Evolutionary conservation across 164 flowering plant genomes (phyloP).

Genomic region (Stephania yunnanensis): DNA sequence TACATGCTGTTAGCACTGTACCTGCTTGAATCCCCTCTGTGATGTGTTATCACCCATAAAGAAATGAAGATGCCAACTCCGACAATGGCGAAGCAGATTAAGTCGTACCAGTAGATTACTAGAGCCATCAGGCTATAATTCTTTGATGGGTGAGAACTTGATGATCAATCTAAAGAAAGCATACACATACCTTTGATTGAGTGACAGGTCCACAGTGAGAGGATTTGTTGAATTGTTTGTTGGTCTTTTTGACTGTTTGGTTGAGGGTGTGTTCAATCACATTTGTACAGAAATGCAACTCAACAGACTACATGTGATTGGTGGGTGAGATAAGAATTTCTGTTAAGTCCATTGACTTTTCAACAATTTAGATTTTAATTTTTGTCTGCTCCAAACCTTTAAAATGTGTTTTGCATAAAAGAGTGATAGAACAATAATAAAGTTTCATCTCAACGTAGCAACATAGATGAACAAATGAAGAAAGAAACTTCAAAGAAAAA

Average conservation of each 20-base stretch:
- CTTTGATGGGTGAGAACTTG: background rate
- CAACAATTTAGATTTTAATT: no score
- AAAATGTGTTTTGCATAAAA: no score
- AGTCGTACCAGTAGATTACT: slow-evolving; percentile 48
- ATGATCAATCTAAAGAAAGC: background rate
- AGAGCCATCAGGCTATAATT: slow-evolving; percentile 31
- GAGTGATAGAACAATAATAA: no score
- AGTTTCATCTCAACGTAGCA: no score
- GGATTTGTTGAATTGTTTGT: background rate
- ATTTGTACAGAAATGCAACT: background rate
- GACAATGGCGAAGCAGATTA: slow-evolving; percentile 53
- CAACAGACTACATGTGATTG: background rate
- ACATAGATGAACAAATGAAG: background rate
- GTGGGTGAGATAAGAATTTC: background rate
- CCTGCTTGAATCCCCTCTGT: slow-evolving; percentile 23
- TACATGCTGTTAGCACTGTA: slow-evolving; percentile 18
- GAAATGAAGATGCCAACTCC: slow-evolving; percentile 30
- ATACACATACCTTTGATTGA: background rate
- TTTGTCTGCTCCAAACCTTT: no score
- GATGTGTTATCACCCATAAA: slow-evolving; percentile 31
- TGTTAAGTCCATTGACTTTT: no score
- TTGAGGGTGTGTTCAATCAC: slow-evolving; percentile 1
- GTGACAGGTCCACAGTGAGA: background rate
- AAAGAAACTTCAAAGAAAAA: background rate
- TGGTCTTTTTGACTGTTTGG: slow-evolving; percentile 13